Evolutionary conservation across 1,284 basidiomycete species (phyloP), one percentile per base, ranked within the genome.

Genomic region (Sporisorium sorghi): DNA sequence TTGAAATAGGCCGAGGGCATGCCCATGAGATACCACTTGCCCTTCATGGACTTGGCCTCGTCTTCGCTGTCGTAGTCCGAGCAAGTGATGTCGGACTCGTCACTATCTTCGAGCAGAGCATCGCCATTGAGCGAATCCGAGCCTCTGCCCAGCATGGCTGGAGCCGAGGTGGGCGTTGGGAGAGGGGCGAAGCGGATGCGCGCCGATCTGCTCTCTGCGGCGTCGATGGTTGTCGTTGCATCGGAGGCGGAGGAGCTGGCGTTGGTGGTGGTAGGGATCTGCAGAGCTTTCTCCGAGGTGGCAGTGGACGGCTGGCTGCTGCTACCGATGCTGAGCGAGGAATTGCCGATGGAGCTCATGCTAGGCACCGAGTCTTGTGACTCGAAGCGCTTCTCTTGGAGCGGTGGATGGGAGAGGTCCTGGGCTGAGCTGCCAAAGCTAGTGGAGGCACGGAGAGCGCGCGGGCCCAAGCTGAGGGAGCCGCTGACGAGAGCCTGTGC

Each of bases 401-500:
- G 60, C 1, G 55, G 57, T 11, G 68, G 62, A 12, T 70, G 59
- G 4, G 64, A 44, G 43, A 58, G 50, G 30, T 66, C 57, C 12
- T 68, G 46, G 4, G 53, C 28, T 10, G 69, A 60, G 51, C 65
- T 69, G 44, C 74, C 70, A 39, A 65, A 66, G 37, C 66, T 73
- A 30, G 62, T 63, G 17, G 59, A 60, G 19, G 60, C 48, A 14
- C 73, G 67, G 5, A 46, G 50, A 10, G 50, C 39, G 8, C 58
- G 66, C 5, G 72, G 44, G 1, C 51, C 30, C 33, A 65, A 12
- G 30, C 39, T 60, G 57, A 78, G 60, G 33, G 72, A 60, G 6
- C 80, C 80, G 35, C 70, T 80, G 51, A 79, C 78, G 3, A 84
- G 73, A 0, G 81, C 82, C 55, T 81, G 75, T 12, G 82, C 82